These are phyloP conservation scores for Camelina hispida DNA, from an alignment of 345 rosid species.

Conservation along the genomic window DNA sequence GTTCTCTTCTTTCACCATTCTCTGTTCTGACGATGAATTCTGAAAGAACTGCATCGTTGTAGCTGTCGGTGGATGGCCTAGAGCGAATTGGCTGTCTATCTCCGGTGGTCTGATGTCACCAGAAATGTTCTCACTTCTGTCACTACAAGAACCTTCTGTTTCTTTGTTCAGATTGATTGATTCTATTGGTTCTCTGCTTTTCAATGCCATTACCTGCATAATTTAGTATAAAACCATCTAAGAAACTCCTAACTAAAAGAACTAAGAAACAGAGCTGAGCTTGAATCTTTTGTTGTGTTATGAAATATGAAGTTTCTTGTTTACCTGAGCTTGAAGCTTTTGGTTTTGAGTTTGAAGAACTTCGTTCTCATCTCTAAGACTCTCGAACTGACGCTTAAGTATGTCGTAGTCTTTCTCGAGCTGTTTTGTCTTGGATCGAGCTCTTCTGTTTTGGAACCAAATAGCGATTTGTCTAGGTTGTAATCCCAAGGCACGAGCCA, in stretches of 20 bases:
- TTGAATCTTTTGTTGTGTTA: not conserved
- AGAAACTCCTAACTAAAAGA: not conserved
- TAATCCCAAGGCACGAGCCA: conserved; percentile 86
- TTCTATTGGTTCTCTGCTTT: conserved; percentile 78
- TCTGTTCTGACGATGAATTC: conserved; percentile 52
- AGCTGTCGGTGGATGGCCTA: conserved; percentile 42
- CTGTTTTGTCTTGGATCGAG: conserved; percentile 91
- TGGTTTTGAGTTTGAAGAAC: conserved; percentile 81
- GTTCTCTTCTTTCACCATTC: conserved; percentile 80
- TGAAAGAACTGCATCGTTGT: conserved; percentile 62
- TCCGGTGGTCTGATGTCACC: conserved; percentile 68
- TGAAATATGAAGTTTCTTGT: not conserved
- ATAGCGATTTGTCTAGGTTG: conserved; percentile 93
- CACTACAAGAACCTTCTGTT: conserved; percentile 88
- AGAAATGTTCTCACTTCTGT: conserved; percentile 80
- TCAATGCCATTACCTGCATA: conserved; percentile 75
- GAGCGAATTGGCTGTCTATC: conserved; percentile 59
- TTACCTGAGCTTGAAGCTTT: conserved; percentile 82
- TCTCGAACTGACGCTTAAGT: conserved; percentile 74
- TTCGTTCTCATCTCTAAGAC: conserved; percentile 72
- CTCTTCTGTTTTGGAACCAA: conserved; percentile 97
- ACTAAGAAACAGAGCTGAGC: not conserved
- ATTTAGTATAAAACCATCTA: not conserved
- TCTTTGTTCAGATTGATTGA: conserved; percentile 88
- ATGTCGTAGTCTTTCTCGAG: conserved; percentile 89